Conservation (phyloP, 768 basidiomycete genomes). For the Hypholoma fasciculare region DNA sequence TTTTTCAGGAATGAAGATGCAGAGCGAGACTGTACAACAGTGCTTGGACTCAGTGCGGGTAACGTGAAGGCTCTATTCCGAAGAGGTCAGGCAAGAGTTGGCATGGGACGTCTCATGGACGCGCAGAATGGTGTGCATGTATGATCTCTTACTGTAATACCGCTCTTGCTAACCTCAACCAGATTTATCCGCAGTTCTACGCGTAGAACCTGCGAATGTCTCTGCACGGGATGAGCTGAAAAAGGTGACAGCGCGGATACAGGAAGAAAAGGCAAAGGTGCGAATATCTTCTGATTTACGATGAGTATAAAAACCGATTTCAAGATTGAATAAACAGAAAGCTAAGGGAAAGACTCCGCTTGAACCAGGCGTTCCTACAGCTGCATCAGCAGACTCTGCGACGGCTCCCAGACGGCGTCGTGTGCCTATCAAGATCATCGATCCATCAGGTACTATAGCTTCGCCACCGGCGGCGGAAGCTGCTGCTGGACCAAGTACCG, state of each 20-base stretch:
- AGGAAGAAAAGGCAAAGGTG: slow-evolving; percentile 37
- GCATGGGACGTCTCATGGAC: slow-evolving; percentile 50
- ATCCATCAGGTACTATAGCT: slow-evolving; percentile 22
- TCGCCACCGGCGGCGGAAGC: neutral
- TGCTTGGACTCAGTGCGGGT: slow-evolving; percentile 48
- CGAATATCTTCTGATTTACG: neutral
- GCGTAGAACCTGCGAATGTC: slow-evolving; percentile 64
- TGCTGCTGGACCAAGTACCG: neutral
- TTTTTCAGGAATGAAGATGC: slow-evolving; percentile 70
- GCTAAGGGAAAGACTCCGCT: slow-evolving; percentile 11
- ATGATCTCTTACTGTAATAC: neutral
- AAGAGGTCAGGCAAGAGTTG: slow-evolving; percentile 70
- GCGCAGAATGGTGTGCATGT: slow-evolving; percentile 57
- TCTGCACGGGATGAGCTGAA: slow-evolving; percentile 63
- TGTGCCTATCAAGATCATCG: slow-evolving; percentile 64
- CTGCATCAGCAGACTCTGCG: slow-evolving; percentile 14
- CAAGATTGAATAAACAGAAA: slow-evolving; percentile 21
- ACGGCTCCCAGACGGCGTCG: slow-evolving; percentile 40
- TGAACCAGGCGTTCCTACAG: neutral
- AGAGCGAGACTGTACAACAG: slow-evolving; percentile 75
- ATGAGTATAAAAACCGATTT: neutral
- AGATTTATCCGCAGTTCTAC: slow-evolving; percentile 66
- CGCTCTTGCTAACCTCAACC: neutral
- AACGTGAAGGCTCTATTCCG: slow-evolving; percentile 85
- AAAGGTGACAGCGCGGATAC: slow-evolving; percentile 43